Evolutionary conservation across 116 monocot species (phyloP).

Genomic region (Phalaenopsis hybrid): DNA sequence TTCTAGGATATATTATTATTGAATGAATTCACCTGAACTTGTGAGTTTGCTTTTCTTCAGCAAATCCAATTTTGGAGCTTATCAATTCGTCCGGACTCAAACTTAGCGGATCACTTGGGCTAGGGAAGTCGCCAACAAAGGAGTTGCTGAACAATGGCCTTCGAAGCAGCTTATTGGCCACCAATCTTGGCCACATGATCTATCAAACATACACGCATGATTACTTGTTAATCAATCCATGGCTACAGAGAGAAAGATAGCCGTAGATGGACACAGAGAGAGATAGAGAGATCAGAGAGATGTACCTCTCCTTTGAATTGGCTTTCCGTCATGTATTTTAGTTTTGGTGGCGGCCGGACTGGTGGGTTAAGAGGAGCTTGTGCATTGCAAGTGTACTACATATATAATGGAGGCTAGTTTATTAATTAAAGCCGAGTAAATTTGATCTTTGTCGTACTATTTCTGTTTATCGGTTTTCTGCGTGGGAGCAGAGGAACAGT

Average conservation of each 20-base stretch:
- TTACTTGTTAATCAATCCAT: neutral
- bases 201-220: neutral
- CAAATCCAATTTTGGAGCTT: neutral
- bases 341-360: neutral
- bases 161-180: conserved; percentile 27
- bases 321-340: neutral
- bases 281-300: neutral
- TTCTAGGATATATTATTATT: too few relatives aligned
- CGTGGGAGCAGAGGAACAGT: neutral
- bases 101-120: neutral
- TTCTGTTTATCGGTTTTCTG: too few relatives aligned
- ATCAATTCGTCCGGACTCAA: neutral
- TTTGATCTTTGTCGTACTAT: too few relatives aligned
- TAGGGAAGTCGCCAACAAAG: conserved; percentile 30
- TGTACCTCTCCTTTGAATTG: neutral
- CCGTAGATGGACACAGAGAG: neutral
- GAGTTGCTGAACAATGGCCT: conserved; percentile 12
- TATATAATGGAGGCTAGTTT: neutral
- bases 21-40: conserved; percentile 29
- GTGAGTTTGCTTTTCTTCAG: conserved; percentile 9
- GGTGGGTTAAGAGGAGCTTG: neutral
- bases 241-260: neutral
- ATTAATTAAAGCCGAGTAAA: neutral
- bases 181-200: conserved; percentile 20
- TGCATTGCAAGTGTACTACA: neutral